phyloP scores from a whole-genome alignment of 1,284 basidiomycete genomes.

The Ceratobasidium sp. region DNA sequence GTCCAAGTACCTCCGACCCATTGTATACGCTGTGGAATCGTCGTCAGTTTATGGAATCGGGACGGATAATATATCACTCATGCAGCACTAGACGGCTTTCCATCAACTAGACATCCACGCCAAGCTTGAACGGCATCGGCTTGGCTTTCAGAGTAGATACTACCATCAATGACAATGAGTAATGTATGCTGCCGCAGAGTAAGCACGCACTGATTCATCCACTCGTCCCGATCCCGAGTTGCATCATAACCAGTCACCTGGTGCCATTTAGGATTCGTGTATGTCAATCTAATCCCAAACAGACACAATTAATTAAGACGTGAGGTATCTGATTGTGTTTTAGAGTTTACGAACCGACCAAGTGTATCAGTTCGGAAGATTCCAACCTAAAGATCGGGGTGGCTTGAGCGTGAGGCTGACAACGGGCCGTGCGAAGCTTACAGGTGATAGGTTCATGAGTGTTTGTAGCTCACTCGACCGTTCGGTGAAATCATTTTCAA shows the following conservation, averaged over 20 bases:
- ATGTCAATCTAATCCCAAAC: background rate
- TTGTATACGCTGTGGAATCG: constrained; percentile 13
- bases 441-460: constrained; percentile 47
- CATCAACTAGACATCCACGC: constrained; percentile 19
- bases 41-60: background rate
- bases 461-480: constrained; percentile 55
- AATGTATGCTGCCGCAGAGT: background rate
- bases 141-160: constrained; percentile 13
- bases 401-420: background rate
- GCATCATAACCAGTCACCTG: constrained; percentile 23
- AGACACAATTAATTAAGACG: background rate
- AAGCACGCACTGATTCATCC: constrained; percentile 14
- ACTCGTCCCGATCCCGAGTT: constrained; percentile 15
- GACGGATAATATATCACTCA: background rate
- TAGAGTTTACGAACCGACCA: constrained; percentile 10
- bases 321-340: no score
- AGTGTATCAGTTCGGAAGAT: constrained; percentile 23
- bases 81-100: constrained; percentile 24
- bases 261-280: constrained; percentile 23
- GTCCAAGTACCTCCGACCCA: constrained; percentile 30
- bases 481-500: constrained; percentile 56
- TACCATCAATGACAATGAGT: background rate
- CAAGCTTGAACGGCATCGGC: constrained; percentile 4
- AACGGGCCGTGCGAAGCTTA: background rate
- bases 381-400: constrained; percentile 6